Evolutionary conservation across 1,284 basidiomycete species (phyloP), one percentile per base, ranked within the genome.

Genomic region (Rhodotorula sp.): DNA sequence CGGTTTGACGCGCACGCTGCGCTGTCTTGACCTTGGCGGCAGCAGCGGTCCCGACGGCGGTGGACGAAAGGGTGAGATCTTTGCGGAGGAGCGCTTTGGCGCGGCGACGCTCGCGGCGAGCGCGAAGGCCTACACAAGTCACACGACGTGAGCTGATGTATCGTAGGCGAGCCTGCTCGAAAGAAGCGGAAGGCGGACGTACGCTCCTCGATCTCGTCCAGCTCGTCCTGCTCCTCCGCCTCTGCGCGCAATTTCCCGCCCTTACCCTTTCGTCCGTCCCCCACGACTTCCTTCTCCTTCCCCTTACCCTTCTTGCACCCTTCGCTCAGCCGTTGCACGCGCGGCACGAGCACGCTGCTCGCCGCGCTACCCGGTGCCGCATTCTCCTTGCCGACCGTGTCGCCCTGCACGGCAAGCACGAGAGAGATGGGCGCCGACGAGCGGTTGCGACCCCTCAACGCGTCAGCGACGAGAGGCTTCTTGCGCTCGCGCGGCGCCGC

Each of bases 61-160:
- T 42, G 0, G 74, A 66, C 12, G 72, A 27, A 5, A 66, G 46
- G 9, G 74, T 61, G 19, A 61, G 67, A 54, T 74, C 75, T 53
- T 71, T 76, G 54, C 71, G 70, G 48, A 74, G 71, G 53, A 76
- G 44, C 1, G 73, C 73, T 12, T 72, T 72, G 42, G 67, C 49
- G 23, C 63, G 60, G 0, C 75, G 73, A 19, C 73, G 68, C 25
- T 74, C 63, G 23, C 65, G 68, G 14, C 75, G 66, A 2, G 64
- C 73, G 9, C 61, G 64, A 1, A 72, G 61, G 14, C 70, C 73
- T 74, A 52, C 21, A 2, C 5, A 7, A 21, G 7, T 16, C 23
- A 65, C 4, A 0, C 2, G 17, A 7, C 4, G 27, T 5, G 27
- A 10, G 17, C 41, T 19, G 1, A 23, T 13, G 7, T 10, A 21